phyloP scores from a whole-genome alignment of 2,329 filamentous ascomycete species.

The Xylaria sp. region DNA sequence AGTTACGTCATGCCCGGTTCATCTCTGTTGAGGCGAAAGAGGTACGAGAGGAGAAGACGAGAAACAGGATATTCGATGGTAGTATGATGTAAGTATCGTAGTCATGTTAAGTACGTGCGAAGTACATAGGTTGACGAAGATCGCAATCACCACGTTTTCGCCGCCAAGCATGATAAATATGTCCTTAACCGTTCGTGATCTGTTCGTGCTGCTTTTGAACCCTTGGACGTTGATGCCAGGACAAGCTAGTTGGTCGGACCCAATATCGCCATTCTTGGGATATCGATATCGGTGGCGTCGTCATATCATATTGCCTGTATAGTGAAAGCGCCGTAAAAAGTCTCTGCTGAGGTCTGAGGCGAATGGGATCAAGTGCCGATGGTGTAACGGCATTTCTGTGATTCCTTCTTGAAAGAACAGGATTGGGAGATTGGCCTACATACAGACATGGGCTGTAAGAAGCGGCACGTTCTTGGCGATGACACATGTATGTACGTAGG shows the following conservation, averaged over 20 bases:
- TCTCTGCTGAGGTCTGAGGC: neutral
- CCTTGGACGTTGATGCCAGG: neutral
- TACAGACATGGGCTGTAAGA: neutral
- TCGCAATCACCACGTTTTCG: neutral
- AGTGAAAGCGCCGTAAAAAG: neutral
- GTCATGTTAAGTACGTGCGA: neutral
- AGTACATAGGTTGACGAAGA: neutral
- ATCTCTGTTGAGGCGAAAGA: neutral
- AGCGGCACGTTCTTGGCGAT: neutral
- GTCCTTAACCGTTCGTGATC: neutral
- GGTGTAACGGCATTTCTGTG: neutral
- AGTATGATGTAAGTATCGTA: neutral
- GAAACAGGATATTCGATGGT: neutral
- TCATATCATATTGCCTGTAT: neutral
- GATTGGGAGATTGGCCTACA: neutral
- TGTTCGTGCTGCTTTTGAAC: neutral
- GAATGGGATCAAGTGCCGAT: neutral
- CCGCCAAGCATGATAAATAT: neutral
- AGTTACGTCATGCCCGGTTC: neutral
- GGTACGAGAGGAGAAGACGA: neutral
- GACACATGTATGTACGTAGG: neutral
- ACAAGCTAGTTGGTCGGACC: neutral
- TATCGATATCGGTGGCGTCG: neutral
- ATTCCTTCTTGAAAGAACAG: neutral
- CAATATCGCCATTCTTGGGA: neutral